Conservation (phyloP, 2,329 filamentous ascomycete genomes). For the Epichloe sibirici region DNA sequence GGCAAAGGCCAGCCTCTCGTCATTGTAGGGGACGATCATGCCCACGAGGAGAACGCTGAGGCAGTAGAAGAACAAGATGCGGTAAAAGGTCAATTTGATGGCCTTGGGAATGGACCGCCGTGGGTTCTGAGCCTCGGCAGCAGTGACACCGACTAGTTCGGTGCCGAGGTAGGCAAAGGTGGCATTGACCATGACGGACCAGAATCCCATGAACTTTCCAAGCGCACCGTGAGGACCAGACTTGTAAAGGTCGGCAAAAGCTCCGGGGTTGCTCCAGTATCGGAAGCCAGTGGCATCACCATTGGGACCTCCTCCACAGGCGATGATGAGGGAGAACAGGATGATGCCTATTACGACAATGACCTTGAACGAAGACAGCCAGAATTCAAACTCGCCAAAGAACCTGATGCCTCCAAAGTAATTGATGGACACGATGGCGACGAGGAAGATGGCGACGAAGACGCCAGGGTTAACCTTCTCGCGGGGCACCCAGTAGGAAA, state of each 20-base stretch:
- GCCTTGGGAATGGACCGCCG: conserved; percentile 64
- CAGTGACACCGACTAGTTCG: conserved; percentile 66
- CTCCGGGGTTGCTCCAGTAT: conserved; percentile 52
- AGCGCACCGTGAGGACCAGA: conserved; percentile 11
- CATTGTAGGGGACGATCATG: conserved; percentile 66
- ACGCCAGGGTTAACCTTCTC: conserved; percentile 63
- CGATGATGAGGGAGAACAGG: conserved; percentile 50
- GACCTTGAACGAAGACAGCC: conserved; percentile 56
- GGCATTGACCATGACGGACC: conserved; percentile 62
- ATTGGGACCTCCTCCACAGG: conserved; percentile 52
- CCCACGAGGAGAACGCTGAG: conserved; percentile 62
- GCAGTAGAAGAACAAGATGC: conserved; percentile 71
- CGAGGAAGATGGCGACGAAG: conserved; percentile 61
- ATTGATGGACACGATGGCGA: conserved; percentile 53
- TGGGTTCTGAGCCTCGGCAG: conserved; percentile 70
- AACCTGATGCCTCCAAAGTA: conserved; percentile 49
- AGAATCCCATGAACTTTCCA: conserved; percentile 50
- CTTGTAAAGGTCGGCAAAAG: conserved; percentile 20
- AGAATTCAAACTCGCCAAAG: conserved; percentile 55
- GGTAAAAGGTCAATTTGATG: conserved; percentile 71
- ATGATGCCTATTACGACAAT: conserved; percentile 55
- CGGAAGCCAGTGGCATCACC: conserved; percentile 51
- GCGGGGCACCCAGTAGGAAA: conserved; percentile 61
- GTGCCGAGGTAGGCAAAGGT: conserved; percentile 71
- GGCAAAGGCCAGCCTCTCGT: conserved; percentile 44